Percentiles rank a stretch among this genome's conserved stretches.
phyloP scores from a whole-genome alignment of 257 asterid genomes.

The Solanum acaule region DNA sequence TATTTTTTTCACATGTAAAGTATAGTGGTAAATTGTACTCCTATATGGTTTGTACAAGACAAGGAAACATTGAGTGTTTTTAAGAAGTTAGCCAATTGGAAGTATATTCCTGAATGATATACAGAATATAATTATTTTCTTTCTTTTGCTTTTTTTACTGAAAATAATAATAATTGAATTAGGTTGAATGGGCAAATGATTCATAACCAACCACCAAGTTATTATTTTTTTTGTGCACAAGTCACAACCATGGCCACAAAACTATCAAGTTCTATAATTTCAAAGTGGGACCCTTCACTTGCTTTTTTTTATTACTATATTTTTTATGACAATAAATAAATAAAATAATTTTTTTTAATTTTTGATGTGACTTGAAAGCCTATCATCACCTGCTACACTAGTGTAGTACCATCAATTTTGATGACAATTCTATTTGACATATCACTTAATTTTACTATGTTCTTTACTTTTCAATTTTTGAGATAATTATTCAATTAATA shows the following conservation, averaged over 20 bases:
- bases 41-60: neutral
- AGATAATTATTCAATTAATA: neutral
- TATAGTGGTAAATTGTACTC: neutral
- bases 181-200: conserved; percentile 14
- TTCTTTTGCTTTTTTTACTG: neutral
- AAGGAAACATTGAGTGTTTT: neutral
- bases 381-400: conserved; percentile 1
- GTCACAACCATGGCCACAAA: conserved; percentile 2
- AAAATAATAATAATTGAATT: conserved; percentile 3
- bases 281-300: conserved; percentile 11
- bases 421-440: neutral
- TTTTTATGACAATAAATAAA: neutral
- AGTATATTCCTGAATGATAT: conserved; percentile 14
- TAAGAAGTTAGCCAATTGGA: conserved; percentile 12
- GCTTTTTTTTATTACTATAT: neutral
- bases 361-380: conserved; percentile 4
- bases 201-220: conserved; percentile 13
- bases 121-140: neutral
- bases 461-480: neutral
- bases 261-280: conserved; percentile 1
- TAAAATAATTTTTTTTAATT: neutral
- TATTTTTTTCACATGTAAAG: neutral
- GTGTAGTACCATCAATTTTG: neutral
- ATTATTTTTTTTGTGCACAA: neutral
- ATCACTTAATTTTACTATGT: neutral